A percentile compares a stretch with the other conserved stretches of the same genome.
Conservation (phyloP, 1,139 yeast species). For the Saccharomyces uvarum region DNA sequence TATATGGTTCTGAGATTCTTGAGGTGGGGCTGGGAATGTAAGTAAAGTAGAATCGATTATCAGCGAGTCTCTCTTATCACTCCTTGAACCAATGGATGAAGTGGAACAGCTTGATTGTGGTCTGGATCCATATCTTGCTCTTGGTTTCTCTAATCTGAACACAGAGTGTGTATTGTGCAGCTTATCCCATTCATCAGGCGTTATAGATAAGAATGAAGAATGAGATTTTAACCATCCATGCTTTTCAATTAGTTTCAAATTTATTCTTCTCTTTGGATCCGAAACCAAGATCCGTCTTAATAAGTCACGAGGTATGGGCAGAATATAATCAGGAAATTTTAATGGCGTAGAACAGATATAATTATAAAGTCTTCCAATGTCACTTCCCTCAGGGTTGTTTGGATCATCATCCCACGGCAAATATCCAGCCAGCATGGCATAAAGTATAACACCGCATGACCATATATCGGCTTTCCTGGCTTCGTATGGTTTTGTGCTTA, state of each 20-base stretch:
- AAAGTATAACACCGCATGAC: slow-evolving; percentile 92
- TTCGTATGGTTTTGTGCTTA: slow-evolving; percentile 76
- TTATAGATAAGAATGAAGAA: slow-evolving; percentile 73
- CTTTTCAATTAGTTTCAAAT: slow-evolving; percentile 58
- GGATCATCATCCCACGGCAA: slow-evolving; percentile 97
- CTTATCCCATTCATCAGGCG: slow-evolving; percentile 88
- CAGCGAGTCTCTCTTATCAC: slow-evolving; percentile 24
- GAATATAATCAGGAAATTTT: slow-evolving; percentile 91
- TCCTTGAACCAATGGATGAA: slow-evolving; percentile 28
- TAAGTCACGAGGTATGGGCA: slow-evolving; percentile 86
- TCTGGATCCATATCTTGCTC: slow-evolving; percentile 28
- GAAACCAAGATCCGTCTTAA: slow-evolving; percentile 71
- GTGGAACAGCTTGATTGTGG: slow-evolving; percentile 32
- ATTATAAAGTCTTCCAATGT: slow-evolving; percentile 80
- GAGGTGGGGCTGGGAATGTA: slow-evolving; percentile 26
- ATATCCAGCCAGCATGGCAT: slow-evolving; percentile 98
- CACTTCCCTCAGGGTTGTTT: slow-evolving; percentile 91
- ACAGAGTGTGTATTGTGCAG: slow-evolving; percentile 35
- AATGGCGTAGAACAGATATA: slow-evolving; percentile 86
- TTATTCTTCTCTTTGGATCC: slow-evolving; percentile 62
- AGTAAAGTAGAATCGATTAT: slow-evolving; percentile 23
- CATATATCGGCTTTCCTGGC: slow-evolving; percentile 93
- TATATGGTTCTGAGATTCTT: slow-evolving; percentile 24
- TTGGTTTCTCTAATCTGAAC: slow-evolving; percentile 36
- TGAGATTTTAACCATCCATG: slow-evolving; percentile 88